Conservation (phyloP, 768 basidiomycete species). For the Lactarius quietus region DNA sequence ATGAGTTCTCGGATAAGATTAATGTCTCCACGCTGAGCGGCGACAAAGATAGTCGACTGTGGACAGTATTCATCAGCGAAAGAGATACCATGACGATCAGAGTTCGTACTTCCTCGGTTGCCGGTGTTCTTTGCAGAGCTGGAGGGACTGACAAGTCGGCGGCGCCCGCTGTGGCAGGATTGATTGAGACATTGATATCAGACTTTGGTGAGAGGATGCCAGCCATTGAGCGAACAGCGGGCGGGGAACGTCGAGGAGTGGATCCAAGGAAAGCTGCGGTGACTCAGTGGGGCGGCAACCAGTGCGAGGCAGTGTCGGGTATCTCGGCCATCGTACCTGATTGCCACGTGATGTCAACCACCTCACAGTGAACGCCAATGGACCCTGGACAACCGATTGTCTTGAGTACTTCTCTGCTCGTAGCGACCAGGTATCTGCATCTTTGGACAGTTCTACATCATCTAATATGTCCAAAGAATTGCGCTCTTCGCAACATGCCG, state of each 20-base stretch:
- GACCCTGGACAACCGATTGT: background rate
- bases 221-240: constrained; percentile 10
- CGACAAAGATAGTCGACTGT: constrained; percentile 70
- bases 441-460: background rate
- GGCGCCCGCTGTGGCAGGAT: constrained; percentile 38
- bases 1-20: constrained; percentile 59
- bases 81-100: background rate
- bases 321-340: background rate
- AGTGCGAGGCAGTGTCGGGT: background rate
- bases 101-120: constrained; percentile 10
- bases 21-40: constrained; percentile 86
- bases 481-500: constrained; percentile 24
- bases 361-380: background rate
- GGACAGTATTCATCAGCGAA: background rate
- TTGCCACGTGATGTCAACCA: background rate
- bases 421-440: constrained; percentile 1
- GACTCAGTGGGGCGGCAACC: background rate
- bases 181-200: constrained; percentile 47
- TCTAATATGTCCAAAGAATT: constrained; percentile 14
- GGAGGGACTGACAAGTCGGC: constrained; percentile 39
- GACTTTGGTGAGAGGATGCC: constrained; percentile 45
- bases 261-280: background rate
- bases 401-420: constrained; percentile 6
- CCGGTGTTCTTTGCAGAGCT: background rate
- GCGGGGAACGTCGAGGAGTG: background rate